These are phyloP conservation scores for Apium graveolens DNA, from an alignment of 129 eudicot genomes.

Conservation along the genomic window DNA sequence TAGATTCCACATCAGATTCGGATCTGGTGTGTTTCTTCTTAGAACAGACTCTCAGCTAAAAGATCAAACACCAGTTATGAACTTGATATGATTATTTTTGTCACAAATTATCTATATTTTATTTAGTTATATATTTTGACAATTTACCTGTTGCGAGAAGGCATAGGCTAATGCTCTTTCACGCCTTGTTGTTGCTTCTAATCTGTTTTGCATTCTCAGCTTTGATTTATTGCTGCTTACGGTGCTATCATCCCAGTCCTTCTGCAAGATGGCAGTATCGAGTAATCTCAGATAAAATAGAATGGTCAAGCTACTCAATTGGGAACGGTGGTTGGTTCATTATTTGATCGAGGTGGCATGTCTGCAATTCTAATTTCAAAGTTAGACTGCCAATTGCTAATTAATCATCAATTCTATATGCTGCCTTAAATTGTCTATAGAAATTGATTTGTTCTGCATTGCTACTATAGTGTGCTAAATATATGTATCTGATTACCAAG, in stretches of 20 bases:
- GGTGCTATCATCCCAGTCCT: conserved; percentile 89
- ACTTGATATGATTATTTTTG: background rate
- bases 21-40: conserved; percentile 56
- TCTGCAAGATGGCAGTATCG: conserved; percentile 28
- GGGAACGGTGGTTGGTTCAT: background rate
- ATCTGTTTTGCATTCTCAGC: conserved; percentile 61
- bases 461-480: no score
- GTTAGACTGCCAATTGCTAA: background rate
- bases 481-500: background rate
- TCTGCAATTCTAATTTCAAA: background rate
- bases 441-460: no score
- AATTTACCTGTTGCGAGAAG: conserved; percentile 77
- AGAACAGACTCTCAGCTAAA: conserved; percentile 65
- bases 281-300: background rate
- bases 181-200: conserved; percentile 85
- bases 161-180: conserved; percentile 95
- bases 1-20: conserved; percentile 45
- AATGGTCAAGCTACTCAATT: background rate
- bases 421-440: no score
- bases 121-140: background rate
- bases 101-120: background rate
- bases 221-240: conserved; percentile 64
- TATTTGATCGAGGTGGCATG: background rate
- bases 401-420: background rate
- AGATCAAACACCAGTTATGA: conserved; percentile 1